These are phyloP conservation scores for Ophiorrhiza pumila DNA, from an alignment of 257 asterid genomes.

Conservation along the genomic window DNA sequence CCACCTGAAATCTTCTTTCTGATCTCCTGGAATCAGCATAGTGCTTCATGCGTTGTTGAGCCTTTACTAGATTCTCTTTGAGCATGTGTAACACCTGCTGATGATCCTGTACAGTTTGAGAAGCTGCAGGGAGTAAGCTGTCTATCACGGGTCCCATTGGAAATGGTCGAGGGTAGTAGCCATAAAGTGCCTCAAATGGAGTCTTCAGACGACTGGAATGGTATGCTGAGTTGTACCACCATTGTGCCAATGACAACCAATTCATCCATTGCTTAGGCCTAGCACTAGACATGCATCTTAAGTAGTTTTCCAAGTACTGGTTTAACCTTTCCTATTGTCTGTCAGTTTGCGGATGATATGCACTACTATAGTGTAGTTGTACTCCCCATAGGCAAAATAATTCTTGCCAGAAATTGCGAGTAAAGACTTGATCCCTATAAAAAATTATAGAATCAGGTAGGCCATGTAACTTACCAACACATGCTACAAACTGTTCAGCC, in stretches of 20 bases:
- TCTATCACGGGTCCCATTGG: not conserved
- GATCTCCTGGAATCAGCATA: too few relatives aligned
- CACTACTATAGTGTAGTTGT: too few relatives aligned
- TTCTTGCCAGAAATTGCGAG: not conserved
- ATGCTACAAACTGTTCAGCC: too few relatives aligned
- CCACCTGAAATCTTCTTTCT: too few relatives aligned
- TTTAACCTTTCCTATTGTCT: not conserved
- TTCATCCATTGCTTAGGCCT: not conserved
- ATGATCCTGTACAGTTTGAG: too few relatives aligned
- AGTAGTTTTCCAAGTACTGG: not conserved
- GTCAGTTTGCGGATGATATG: too few relatives aligned
- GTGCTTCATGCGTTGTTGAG: not conserved
- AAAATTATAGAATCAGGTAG: not conserved
- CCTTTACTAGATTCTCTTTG: not conserved
- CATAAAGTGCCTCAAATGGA: not conserved
- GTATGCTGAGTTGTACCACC: too few relatives aligned
- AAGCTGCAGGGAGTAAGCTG: too few relatives aligned
- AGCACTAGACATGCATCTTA: not conserved
- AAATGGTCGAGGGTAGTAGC: not conserved
- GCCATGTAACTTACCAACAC: too few relatives aligned
- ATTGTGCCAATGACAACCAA: not conserved
- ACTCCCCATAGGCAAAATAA: too few relatives aligned
- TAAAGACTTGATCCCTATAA: not conserved
- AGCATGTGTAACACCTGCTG: too few relatives aligned
- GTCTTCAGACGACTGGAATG: not conserved